These are phyloP conservation scores for Boletus coccyginus DNA, from an alignment of 768 basidiomycete genomes.

Conservation along the genomic window DNA sequence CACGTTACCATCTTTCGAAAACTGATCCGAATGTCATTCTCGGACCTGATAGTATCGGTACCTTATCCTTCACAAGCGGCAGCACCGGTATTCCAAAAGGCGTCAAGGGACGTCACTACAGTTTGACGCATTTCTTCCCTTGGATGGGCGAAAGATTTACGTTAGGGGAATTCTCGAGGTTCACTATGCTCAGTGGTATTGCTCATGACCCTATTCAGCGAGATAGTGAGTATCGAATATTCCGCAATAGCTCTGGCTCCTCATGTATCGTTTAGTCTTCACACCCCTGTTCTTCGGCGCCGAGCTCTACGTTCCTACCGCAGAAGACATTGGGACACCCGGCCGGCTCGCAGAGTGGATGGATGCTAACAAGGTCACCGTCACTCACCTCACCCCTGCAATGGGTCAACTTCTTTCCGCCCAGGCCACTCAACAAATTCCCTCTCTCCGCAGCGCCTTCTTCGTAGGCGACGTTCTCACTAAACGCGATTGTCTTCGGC, in stretches of 20 bases:
- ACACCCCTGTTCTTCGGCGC: slow-evolving; percentile 98
- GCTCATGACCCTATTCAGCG: slow-evolving; percentile 99
- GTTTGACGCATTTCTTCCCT: slow-evolving; percentile 97
- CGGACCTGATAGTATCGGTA: slow-evolving; percentile 95
- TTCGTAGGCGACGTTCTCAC: slow-evolving; percentile 99
- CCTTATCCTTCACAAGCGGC: slow-evolving; percentile 94
- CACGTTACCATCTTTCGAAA: slow-evolving; percentile 48
- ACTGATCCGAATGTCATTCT: slow-evolving; percentile 79
- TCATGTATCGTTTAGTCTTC: slow-evolving; percentile 63
- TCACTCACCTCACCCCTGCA: slow-evolving; percentile 98
- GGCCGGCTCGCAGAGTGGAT: slow-evolving; percentile 98
- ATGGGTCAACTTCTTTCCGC: slow-evolving; percentile 99
- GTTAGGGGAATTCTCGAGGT: slow-evolving; percentile 70
- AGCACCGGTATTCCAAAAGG: slow-evolving; percentile 98
- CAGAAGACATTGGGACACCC: slow-evolving; percentile 95
- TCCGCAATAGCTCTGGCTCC: background rate
- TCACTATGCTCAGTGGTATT: slow-evolving; percentile 98
- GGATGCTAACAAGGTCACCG: slow-evolving; percentile 84
- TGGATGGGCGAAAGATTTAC: slow-evolving; percentile 96
- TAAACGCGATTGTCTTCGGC: slow-evolving; percentile 93
- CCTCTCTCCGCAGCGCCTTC: slow-evolving; percentile 86
- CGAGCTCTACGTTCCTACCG: slow-evolving; percentile 90
- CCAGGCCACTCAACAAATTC: slow-evolving; percentile 77
- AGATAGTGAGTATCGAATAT: slow-evolving; percentile 71
- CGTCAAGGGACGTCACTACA: slow-evolving; percentile 93